Conservation (phyloP, 2,329 filamentous ascomycete genomes). For the Talaromyces sp. region DNA sequence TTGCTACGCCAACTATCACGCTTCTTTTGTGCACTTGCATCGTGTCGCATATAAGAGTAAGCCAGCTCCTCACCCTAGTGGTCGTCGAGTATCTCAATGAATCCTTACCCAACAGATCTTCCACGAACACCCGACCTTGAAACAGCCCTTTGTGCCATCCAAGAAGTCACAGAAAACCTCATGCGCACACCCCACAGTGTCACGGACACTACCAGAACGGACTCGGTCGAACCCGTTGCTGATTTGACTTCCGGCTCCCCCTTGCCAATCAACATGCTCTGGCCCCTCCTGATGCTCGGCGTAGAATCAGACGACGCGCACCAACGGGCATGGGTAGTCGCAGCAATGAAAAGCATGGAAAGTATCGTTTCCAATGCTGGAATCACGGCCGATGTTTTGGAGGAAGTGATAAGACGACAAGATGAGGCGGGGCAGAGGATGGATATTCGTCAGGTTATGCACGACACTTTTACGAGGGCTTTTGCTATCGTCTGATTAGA, state of each 20-base stretch:
- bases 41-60: constrained; percentile 50
- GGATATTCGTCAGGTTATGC: constrained; percentile 39
- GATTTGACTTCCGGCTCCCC: constrained; percentile 22
- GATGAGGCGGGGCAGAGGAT: constrained; percentile 35
- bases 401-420: constrained; percentile 39
- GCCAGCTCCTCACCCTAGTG: constrained; percentile 22
- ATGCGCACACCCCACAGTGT: background rate
- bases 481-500: constrained; percentile 55
- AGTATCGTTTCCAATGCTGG: constrained; percentile 40
- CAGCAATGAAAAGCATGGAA: constrained; percentile 44
- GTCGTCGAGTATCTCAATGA: background rate
- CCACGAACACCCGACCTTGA: constrained; percentile 48
- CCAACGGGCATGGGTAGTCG: constrained; percentile 51
- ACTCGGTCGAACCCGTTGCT: constrained; percentile 26
- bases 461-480: constrained; percentile 48
- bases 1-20: constrained; percentile 56
- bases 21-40: constrained; percentile 55
- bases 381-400: constrained; percentile 38
- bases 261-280: constrained; percentile 55
- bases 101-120: constrained; percentile 34
- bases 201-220: background rate
- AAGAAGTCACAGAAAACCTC: constrained; percentile 12
- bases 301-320: constrained; percentile 51
- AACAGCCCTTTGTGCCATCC: constrained; percentile 9
- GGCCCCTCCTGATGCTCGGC: constrained; percentile 56